Percentiles rank a stretch among this genome's conserved stretches.
Conservation (phyloP, 352 stramenopile species). For the Lagenidium giganteum region DNA sequence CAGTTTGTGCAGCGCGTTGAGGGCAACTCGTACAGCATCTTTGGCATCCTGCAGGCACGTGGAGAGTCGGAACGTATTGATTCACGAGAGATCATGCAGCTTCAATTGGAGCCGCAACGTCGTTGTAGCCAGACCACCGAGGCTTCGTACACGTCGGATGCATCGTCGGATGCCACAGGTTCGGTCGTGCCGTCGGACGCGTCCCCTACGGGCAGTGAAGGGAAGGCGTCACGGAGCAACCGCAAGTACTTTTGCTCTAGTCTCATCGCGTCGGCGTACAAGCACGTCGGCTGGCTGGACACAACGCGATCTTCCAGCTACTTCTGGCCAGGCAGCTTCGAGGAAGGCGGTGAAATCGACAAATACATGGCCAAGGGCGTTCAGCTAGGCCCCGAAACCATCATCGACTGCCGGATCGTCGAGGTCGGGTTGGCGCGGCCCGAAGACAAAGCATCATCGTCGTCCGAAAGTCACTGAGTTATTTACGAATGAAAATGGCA, state of each 20-base stretch:
- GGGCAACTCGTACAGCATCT: slow-evolving; percentile 68
- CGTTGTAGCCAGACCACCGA: too few relatives aligned
- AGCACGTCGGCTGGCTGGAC: slow-evolving; percentile 57
- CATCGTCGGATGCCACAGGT: too few relatives aligned
- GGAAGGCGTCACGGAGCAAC: slow-evolving; percentile 11
- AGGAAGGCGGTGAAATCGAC: slow-evolving; percentile 58
- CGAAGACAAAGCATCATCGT: too few relatives aligned
- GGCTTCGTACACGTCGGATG: too few relatives aligned
- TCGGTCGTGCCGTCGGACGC: too few relatives aligned
- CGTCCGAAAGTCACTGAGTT: too few relatives aligned
- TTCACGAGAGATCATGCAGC: too few relatives aligned
- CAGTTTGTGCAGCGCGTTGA: slow-evolving; percentile 49
- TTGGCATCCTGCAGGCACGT: slow-evolving; percentile 42
- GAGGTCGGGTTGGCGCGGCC: slow-evolving; percentile 50
- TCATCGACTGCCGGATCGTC: slow-evolving; percentile 65
- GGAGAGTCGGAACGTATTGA: slow-evolving; percentile 33
- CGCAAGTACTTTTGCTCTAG: slow-evolving; percentile 76
- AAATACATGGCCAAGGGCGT: slow-evolving; percentile 23
- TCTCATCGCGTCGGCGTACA: slow-evolving; percentile 55
- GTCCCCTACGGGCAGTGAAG: too few relatives aligned
- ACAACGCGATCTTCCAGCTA: slow-evolving; percentile 49
- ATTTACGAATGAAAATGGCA: too few relatives aligned
- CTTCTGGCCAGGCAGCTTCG: slow-evolving; percentile 71
- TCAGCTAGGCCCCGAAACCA: slow-evolving; percentile 32
- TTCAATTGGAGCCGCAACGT: background rate